Conservation (phyloP, 805 yeast species). For the Hanseniaspora thailandica region DNA sequence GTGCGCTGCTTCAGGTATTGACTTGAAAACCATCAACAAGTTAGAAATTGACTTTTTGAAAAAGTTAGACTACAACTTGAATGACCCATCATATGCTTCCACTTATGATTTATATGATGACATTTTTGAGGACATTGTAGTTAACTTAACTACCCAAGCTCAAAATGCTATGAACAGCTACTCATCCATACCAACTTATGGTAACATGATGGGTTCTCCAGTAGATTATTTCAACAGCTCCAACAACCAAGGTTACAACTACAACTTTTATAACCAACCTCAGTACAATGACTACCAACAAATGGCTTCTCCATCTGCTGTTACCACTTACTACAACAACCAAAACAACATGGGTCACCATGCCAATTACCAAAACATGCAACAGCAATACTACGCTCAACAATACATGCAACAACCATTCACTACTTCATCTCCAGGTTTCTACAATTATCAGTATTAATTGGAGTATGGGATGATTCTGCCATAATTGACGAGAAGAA, state of each 20-base stretch:
- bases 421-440: background rate
- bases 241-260: background rate
- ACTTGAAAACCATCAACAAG: constrained; percentile 45
- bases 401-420: constrained; percentile 4
- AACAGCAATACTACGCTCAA: constrained; percentile 9
- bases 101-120: constrained; percentile 10
- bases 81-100: constrained; percentile 21
- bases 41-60: constrained; percentile 63
- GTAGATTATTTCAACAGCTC: background rate
- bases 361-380: background rate
- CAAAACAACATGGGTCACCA: background rate
- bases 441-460: background rate
- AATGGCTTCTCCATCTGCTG: background rate
- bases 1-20: constrained; percentile 88
- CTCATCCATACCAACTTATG: background rate
- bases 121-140: constrained; percentile 9
- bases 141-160: constrained; percentile 1
- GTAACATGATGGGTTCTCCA: background rate
- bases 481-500: too few relatives aligned
- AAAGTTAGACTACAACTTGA: constrained; percentile 49
- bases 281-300: background rate
- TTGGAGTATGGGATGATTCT: too few relatives aligned
- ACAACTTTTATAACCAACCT: background rate
- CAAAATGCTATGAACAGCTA: background rate
- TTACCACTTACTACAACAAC: background rate